Evolutionary conservation across 176 grass and related monocot genomes (phyloP), one percentile per base, ranked within the genome.

Genomic region (Oryza officinalis): DNA sequence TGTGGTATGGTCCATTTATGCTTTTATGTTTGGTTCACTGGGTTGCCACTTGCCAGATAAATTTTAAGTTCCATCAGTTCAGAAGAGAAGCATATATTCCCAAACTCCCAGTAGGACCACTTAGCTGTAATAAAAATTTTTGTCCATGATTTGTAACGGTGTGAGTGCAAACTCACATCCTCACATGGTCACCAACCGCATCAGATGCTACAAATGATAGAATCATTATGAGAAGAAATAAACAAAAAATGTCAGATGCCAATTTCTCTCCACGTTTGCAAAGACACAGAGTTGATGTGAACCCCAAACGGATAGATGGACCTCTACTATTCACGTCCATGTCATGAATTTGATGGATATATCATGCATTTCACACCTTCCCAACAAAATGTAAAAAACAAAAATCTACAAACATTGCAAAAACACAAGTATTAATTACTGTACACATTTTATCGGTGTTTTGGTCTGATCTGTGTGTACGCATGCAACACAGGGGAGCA

Each of bases 401-500:
- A 23, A 61, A 61, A 57, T 49, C 46, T 18, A 1, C 50, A 52
- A 17, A 52, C 2, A 20, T 18, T 52, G 49, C 50, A 8, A 54
- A 20, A 54, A 38, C 1, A 40, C 4, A 40, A 35, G 33, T 50
- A 17, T 4, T 17, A 2, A 30, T 30, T 30, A 30, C 2, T 30
- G 28, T 2, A 30, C 28, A 30, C 28, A 30, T 30, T 8, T 59
- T 59, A 59, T 59, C 54, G 5, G 1, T 59, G 22, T 9, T 61
- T 9, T 61, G 57, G 22, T 25, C 22, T 40, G 10, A 18, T 81
- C 14, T 43, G 52, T 14, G 26, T 44, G 11, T 28, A 15, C 22
- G 47, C 57, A 61, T 61, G 22, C 2, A 23, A 61, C 57, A 11
- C 88, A 91, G 83, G 94, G 9, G 94, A 94, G 61, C 89, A 97